Percentiles rank a stretch among this genome's conserved stretches.
These are phyloP conservation scores for Termitomyces sp. DNA, from an alignment of 768 basidiomycete genomes.

Conservation along the genomic window DNA sequence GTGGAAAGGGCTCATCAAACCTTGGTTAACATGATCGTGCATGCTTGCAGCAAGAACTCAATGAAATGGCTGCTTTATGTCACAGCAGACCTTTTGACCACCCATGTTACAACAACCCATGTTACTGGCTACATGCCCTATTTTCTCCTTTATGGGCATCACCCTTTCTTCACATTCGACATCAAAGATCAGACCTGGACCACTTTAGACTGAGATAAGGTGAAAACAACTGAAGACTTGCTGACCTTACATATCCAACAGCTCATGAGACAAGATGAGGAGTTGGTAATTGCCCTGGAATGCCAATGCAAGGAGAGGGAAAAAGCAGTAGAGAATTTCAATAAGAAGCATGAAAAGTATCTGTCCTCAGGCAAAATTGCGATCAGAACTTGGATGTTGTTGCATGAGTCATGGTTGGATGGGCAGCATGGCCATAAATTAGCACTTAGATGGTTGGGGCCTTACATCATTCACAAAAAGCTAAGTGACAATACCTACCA, in stretches of 20 bases:
- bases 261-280: slow-evolving; percentile 14
- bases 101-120: slow-evolving; percentile 17
- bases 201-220: slow-evolving; percentile 20
- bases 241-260: slow-evolving; percentile 18
- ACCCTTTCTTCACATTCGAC: slow-evolving; percentile 23
- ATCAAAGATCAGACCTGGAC: slow-evolving; percentile 23
- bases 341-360: slow-evolving; percentile 8
- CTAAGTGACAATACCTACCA: background rate
- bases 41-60: slow-evolving; percentile 1
- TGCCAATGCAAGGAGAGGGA: slow-evolving; percentile 5
- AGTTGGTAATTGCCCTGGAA: slow-evolving; percentile 10
- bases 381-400: slow-evolving; percentile 15
- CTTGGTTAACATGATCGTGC: slow-evolving; percentile 8
- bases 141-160: slow-evolving; percentile 22
- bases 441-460: background rate
- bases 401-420: slow-evolving; percentile 27
- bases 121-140: slow-evolving; percentile 27
- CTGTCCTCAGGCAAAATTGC: slow-evolving; percentile 10
- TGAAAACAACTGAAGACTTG: slow-evolving; percentile 19
- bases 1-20: slow-evolving; percentile 25
- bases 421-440: slow-evolving; percentile 20
- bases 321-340: slow-evolving; percentile 20
- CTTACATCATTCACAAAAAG: background rate
- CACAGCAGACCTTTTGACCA: slow-evolving; percentile 20
- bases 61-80: slow-evolving; percentile 24